Evolutionary conservation across 306 rosid species (phyloP).

Genomic region (Lathyrus oleraceus): DNA sequence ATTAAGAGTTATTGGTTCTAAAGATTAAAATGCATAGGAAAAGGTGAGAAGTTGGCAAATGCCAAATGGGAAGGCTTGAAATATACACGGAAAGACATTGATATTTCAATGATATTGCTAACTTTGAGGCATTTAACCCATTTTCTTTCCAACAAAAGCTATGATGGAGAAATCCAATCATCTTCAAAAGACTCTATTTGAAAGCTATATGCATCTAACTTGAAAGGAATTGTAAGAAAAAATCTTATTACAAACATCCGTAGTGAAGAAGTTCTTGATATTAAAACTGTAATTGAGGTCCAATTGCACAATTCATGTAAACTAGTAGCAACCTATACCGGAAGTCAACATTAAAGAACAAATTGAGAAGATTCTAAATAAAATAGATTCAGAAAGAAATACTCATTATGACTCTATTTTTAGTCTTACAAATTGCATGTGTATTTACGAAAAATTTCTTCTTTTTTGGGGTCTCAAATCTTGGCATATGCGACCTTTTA

Average conservation of each 20-base stretch:
- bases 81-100: neutral
- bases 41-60: neutral
- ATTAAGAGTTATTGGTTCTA: neutral
- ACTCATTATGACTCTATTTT: neutral
- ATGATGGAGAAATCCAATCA: neutral
- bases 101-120: neutral
- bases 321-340: neutral
- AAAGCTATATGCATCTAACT: neutral
- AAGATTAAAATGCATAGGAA: neutral
- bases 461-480: neutral
- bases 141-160: neutral
- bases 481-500: neutral
- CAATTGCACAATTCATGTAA: neutral
- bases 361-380: slow-evolving; percentile 1
- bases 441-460: neutral
- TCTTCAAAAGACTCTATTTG: neutral
- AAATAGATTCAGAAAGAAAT: neutral
- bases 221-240: slow-evolving; percentile 6
- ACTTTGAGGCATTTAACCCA: neutral
- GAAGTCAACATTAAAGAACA: neutral
- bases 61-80: slow-evolving; percentile 1
- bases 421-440: neutral
- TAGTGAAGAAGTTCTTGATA: neutral
- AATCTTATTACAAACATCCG: neutral
- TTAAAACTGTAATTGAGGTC: neutral